Evolutionary conservation across 108 stramenopile genomes (phyloP).

Genomic region (Stephanodiscus minutulus): DNA sequence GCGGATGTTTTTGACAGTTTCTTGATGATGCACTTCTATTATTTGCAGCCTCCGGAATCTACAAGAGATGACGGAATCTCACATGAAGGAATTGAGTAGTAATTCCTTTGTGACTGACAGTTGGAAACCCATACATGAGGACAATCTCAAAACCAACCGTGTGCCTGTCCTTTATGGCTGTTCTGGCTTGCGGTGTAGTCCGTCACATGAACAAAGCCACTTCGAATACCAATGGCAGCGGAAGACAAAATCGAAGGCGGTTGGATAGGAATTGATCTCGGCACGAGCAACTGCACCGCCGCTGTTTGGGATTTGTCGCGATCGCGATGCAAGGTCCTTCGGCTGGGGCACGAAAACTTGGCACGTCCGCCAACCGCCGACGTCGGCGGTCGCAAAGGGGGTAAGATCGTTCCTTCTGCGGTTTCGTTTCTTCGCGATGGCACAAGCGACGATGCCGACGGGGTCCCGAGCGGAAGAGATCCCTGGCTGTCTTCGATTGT

Average conservation of each 20-base stretch:
- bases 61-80: too few relatives aligned
- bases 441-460: conserved; percentile 12
- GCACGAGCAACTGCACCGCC: conserved; percentile 78
- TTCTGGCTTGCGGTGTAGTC: too few relatives aligned
- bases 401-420: conserved; percentile 58
- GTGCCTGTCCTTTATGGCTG: too few relatives aligned
- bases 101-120: too few relatives aligned
- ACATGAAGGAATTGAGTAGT: too few relatives aligned
- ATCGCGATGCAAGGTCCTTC: conserved; percentile 69
- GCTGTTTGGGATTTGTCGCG: conserved; percentile 77
- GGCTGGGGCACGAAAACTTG: conserved; percentile 39
- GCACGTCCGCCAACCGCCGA: conserved; percentile 20
- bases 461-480: neutral
- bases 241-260: conserved; percentile 36
- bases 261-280: conserved; percentile 87
- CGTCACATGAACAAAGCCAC: too few relatives aligned
- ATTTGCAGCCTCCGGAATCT: too few relatives aligned
- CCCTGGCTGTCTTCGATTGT: neutral
- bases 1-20: too few relatives aligned
- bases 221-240: neutral
- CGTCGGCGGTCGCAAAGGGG: conserved; percentile 27
- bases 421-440: conserved; percentile 36
- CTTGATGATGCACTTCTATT: too few relatives aligned
- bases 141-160: too few relatives aligned
- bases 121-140: too few relatives aligned